Conservation (phyloP, 2,329 filamentous ascomycete genomes). For the Phialophora tarda region DNA sequence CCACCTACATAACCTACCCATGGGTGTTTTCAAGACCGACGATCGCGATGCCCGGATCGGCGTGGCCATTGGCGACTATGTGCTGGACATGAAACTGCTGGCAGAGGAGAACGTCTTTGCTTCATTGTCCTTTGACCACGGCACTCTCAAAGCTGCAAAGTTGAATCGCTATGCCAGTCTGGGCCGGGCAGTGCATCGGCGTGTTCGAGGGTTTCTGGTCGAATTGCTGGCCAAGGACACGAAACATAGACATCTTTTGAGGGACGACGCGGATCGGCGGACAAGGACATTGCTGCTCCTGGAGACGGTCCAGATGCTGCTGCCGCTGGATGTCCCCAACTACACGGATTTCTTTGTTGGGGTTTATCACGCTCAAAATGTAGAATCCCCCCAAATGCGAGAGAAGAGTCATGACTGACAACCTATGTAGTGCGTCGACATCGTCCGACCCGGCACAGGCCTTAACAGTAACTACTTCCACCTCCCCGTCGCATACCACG, state of each 20-base stretch:
- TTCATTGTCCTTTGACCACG: conserved; percentile 2
- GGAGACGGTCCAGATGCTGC: conserved; percentile 54
- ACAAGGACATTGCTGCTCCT: conserved; percentile 41
- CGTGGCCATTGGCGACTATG: conserved; percentile 24
- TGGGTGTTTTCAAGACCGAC: conserved; percentile 20
- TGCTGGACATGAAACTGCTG: conserved; percentile 19
- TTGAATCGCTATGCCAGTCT: conserved; percentile 60
- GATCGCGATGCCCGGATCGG: conserved; percentile 8
- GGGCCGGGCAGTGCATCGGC: conserved; percentile 46
- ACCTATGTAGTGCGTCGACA: neutral
- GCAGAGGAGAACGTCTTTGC: conserved; percentile 10
- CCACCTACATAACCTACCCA: conserved; percentile 21
- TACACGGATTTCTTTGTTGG: conserved; percentile 66
- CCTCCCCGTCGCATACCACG: conserved; percentile 27
- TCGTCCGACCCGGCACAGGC: conserved; percentile 78
- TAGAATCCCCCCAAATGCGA: conserved; percentile 52
- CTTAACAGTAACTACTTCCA: conserved; percentile 52
- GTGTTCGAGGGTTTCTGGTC: conserved; percentile 50
- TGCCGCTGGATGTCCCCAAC: conserved; percentile 62
- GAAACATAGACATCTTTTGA: conserved; percentile 3
- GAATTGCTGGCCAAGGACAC: conserved; percentile 16
- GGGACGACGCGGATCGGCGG: conserved; percentile 7
- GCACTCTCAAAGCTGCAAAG: conserved; percentile 34
- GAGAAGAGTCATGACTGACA: neutral
- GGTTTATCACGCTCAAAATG: conserved; percentile 59